Base-by-base conservation (phyloP, 1,139 yeast species). In the Nakaseomyces sp. region DNA sequence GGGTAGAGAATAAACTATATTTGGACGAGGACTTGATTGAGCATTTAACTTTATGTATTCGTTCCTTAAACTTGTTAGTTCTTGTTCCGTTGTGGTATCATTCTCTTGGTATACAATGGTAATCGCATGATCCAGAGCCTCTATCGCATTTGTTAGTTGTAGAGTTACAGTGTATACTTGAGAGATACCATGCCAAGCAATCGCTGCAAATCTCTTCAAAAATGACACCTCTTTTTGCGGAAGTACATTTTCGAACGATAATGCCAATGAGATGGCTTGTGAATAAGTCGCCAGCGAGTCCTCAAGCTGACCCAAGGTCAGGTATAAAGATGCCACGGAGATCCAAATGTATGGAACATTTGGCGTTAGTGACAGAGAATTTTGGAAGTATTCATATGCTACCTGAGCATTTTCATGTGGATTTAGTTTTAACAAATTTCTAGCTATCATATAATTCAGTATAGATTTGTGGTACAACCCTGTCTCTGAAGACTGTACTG, bases 231-330 rank as follows among this genome's bases (percentile, higher is more conserved):
- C 31, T 15, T 37, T 37, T n/a, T 24, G 30, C 24, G 41, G 31
- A 20, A 41, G 43, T 38, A 26, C 42, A 25, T 37, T 37, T 25
- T 45, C 46, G 26, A 37, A 43, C 7, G 46, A 44, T 17, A 50
- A 19, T 9, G 54, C 48, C 10, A 54, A 19, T 22, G 49, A 46
- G 5, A 55, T 47, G 1, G 83, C 84, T 57, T 79, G 83, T 1
- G 81, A 74, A 56, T 77, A 80, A 2, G 85, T 85, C 5, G 81
- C 79, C 42, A 79, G 63, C 0, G 86, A 79, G 54, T 79, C 86
- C 3, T 79, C 74, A 22, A 79, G 60, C 58, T 79, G 86, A 43
- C 74, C 74, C 53, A 78, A 65, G 49, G 72, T 73, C 46, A 79
- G 61, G 55, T 79, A 79, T 42, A 80, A 63, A 22, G 75, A 71